These are phyloP conservation scores for Cytospora piceicola DNA, from an alignment of 2,329 filamentous ascomycete genomes.

Conservation along the genomic window DNA sequence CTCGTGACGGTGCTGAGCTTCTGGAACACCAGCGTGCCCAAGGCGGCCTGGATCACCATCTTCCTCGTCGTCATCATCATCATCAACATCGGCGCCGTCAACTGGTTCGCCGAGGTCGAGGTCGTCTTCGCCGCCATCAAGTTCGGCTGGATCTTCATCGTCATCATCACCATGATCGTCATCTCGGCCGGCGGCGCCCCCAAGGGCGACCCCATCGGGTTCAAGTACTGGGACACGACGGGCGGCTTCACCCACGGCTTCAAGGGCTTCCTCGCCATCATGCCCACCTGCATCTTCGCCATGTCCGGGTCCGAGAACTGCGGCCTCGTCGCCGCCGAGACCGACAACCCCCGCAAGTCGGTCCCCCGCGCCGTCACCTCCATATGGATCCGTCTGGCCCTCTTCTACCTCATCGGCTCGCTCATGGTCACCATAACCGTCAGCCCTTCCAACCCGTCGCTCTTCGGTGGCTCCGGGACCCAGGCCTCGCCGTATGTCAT, in stretches of 20 bases:
- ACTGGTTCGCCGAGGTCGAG: slow-evolving; percentile 50
- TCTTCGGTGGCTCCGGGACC: slow-evolving; percentile 47
- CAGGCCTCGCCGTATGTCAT: slow-evolving; percentile 52
- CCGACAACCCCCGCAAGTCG: slow-evolving; percentile 46
- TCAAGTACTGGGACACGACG: slow-evolving; percentile 49
- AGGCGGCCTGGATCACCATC: slow-evolving; percentile 49
- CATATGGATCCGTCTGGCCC: slow-evolving; percentile 49
- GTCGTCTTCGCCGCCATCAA: slow-evolving; percentile 49
- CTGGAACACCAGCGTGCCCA: slow-evolving; percentile 48
- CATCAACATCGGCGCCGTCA: slow-evolving; percentile 48
- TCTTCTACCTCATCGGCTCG: slow-evolving; percentile 51
- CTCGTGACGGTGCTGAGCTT: slow-evolving; percentile 48
- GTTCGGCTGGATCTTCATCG: slow-evolving; percentile 52
- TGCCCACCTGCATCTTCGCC: slow-evolving; percentile 52
- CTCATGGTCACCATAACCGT: slow-evolving; percentile 51
- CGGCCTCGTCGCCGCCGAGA: slow-evolving; percentile 49
- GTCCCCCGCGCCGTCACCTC: slow-evolving; percentile 50
- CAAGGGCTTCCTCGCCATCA: slow-evolving; percentile 58
- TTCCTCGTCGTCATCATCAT: slow-evolving; percentile 45
- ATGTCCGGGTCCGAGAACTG: slow-evolving; percentile 53
- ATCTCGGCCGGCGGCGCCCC: slow-evolving; percentile 49
- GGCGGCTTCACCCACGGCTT: slow-evolving; percentile 48
- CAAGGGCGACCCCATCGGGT: slow-evolving; percentile 44
- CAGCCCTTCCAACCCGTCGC: slow-evolving; percentile 43
- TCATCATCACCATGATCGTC: slow-evolving; percentile 49